Evolutionary conservation across 2,329 filamentous ascomycete species (phyloP).

Genomic region (Geosmithia putterillii): DNA sequence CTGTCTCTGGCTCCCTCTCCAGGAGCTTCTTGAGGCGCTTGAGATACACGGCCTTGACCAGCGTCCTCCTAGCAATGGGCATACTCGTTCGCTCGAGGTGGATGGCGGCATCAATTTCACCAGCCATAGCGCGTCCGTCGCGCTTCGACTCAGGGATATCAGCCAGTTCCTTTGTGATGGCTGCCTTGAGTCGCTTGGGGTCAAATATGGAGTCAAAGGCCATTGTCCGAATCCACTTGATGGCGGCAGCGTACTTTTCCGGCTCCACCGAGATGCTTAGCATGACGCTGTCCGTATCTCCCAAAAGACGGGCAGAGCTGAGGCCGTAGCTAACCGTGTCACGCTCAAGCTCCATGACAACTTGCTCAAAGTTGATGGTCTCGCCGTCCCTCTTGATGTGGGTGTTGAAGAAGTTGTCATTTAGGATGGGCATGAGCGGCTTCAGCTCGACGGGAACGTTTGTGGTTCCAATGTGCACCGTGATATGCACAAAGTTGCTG

Average conservation of each 20-base stretch:
- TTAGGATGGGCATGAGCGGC: constrained; percentile 73
- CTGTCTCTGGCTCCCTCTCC: constrained; percentile 59
- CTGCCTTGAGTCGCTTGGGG: constrained; percentile 47
- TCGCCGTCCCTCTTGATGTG: constrained; percentile 69
- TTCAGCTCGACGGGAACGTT: constrained; percentile 70
- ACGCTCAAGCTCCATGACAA: constrained; percentile 80
- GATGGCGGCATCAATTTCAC: constrained; percentile 60
- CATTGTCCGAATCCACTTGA: constrained; percentile 75
- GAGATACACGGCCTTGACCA: constrained; percentile 80
- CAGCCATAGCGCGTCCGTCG: constrained; percentile 58
- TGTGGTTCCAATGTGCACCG: constrained; percentile 67
- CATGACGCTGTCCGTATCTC: constrained; percentile 70
- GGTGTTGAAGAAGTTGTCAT: constrained; percentile 88
- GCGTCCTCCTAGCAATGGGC: constrained; percentile 62
- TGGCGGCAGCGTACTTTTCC: constrained; percentile 71
- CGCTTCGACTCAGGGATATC: constrained; percentile 90
- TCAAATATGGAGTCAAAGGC: constrained; percentile 88
- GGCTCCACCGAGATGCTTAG: constrained; percentile 79
- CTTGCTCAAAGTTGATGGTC: constrained; percentile 75
- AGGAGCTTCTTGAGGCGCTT: constrained; percentile 75
- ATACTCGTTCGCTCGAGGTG: constrained; percentile 70
- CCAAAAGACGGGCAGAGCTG: constrained; percentile 52
- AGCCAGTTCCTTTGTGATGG: constrained; percentile 69
- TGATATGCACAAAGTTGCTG: constrained; percentile 83
- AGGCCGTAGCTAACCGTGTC: constrained; percentile 81